Base-by-base conservation (phyloP, 345 rosid genomes). In the Hirschfeldia incana region DNA sequence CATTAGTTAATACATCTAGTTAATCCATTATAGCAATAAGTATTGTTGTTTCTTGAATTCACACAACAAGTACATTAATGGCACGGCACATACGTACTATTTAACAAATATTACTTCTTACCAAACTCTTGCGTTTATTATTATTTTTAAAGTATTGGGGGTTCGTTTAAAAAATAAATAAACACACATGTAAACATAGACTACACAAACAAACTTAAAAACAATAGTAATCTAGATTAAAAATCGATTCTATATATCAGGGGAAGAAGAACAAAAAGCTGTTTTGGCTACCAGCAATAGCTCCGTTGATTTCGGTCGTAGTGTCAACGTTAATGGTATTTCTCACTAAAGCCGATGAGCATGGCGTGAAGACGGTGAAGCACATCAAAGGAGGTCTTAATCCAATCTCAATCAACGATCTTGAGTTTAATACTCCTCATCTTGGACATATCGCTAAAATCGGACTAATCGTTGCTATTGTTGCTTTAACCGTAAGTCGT, bases 241-340 rank as follows among this genome's bases (percentile, higher is more conserved):
- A n/a, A 5, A 21, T 44, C 9, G 36, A 15, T 37, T 26, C 37
- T 34, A 34, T 39, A 12, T 70, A 27, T 29, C 84, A 92, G 98
- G 97, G 91, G 4, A 87, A 74, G 83, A 94, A 74, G 87, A 85
- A 85, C 69, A 88, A 72, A 83, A 92, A 89, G 74, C 85, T 92
- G 44, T 94, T 92, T 83, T 94, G 97, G 97, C 72, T 94, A 81
- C 89, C 97, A 1, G 93, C 97, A 15, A 85, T 88, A 84, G 97
- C 98, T 34, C 97, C 98, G 64, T 78, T 94, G 30, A 10, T 94
- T 7, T 88, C 97, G 0, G 98, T 92, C 6, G 51, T 88, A 33
- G 57, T 86, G 63, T 85, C 98, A 6, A 94, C 98, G 28, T 65
- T 91, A 17, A 63, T 92, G 36, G 98, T 92, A 4, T 94, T 74